These are phyloP conservation scores for Juglanconis oblonga DNA, from an alignment of 2,329 filamentous ascomycete genomes.

Conservation along the genomic window DNA sequence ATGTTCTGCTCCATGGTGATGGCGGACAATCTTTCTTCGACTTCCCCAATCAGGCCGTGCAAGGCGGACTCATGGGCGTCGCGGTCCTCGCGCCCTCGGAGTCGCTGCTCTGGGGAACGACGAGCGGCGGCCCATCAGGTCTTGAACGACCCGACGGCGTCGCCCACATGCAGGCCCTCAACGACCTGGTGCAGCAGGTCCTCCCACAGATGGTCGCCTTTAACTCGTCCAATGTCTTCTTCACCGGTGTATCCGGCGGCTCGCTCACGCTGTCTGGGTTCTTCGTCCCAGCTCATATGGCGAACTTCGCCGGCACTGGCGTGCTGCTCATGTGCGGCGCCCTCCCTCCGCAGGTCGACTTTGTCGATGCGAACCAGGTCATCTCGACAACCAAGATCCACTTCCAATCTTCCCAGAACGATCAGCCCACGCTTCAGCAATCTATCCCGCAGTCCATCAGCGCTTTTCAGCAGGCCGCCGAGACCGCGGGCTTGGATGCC, in stretches of 20 bases:
- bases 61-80: constrained; percentile 49
- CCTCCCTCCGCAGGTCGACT: constrained; percentile 49
- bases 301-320: constrained; percentile 46
- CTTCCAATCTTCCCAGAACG: constrained; percentile 53
- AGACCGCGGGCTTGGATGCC: constrained; percentile 38
- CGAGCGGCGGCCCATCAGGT: constrained; percentile 52
- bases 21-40: constrained; percentile 58
- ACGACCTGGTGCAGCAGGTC: constrained; percentile 46
- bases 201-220: constrained; percentile 53
- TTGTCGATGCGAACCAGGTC: constrained; percentile 37
- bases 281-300: constrained; percentile 55
- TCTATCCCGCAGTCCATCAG: constrained; percentile 48
- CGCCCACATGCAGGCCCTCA: constrained; percentile 53
- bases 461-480: constrained; percentile 49
- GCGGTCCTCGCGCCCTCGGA: constrained; percentile 47
- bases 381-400: constrained; percentile 49
- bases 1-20: constrained; percentile 57
- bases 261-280: constrained; percentile 52
- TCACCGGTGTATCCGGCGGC: constrained; percentile 57
- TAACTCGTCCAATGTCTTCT: constrained; percentile 49
- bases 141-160: constrained; percentile 53
- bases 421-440: constrained; percentile 46
- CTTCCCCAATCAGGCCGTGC: constrained; percentile 53
- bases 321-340: constrained; percentile 56
- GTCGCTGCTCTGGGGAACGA: constrained; percentile 57